Evolutionary conservation across 2,329 filamentous ascomycete genomes (phyloP).

Genomic region (Berkeleyomyces basicola): DNA sequence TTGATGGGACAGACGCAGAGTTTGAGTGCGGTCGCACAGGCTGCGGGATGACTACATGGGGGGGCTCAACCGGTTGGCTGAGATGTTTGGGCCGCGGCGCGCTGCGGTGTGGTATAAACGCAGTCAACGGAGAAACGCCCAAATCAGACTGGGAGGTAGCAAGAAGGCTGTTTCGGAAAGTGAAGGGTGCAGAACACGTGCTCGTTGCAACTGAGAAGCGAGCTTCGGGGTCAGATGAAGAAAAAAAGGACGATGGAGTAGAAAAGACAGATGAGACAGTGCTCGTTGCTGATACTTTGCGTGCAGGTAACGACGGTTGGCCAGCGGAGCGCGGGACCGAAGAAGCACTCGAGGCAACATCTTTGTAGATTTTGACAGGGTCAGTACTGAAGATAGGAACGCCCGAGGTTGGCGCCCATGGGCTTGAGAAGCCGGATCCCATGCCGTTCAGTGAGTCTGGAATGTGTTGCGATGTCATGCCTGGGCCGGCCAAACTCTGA

Average conservation of each 20-base stretch:
- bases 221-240: neutral
- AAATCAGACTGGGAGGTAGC: constrained; percentile 4
- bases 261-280: neutral
- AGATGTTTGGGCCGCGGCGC: constrained; percentile 4
- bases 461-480: neutral
- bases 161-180: neutral
- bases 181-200: neutral
- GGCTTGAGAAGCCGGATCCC: neutral
- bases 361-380: neutral
- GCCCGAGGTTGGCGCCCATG: neutral
- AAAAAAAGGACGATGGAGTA: neutral
- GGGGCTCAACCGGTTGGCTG: constrained; percentile 7
- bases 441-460: neutral
- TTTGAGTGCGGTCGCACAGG: constrained; percentile 3
- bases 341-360: neutral
- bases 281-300: neutral
- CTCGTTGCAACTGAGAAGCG: neutral
- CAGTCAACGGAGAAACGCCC: neutral
- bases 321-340: neutral
- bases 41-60: neutral
- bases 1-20: neutral
- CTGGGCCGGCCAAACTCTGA: neutral
- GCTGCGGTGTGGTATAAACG: constrained; percentile 6
- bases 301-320: neutral
- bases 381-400: neutral